phyloP scores from a whole-genome alignment of 176 grass and related monocot genomes.

The Coix lacrymajobi region DNA sequence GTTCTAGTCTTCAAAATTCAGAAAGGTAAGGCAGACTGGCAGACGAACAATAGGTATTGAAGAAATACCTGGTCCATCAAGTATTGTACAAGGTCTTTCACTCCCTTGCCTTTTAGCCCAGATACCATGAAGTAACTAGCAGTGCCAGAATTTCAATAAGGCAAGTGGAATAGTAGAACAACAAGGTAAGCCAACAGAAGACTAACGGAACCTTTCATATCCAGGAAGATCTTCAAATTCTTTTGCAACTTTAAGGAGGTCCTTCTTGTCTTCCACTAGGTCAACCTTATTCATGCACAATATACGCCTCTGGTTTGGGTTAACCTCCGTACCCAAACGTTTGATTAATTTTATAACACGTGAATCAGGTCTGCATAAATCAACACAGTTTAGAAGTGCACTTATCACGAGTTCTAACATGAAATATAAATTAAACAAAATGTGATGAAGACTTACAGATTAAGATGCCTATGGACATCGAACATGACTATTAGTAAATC shows the following conservation, averaged over 20 bases:
- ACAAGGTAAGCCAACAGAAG: not conserved
- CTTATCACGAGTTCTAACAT: not conserved
- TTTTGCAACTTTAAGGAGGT: conserved; percentile 82
- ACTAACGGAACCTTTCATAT: conserved; percentile 61
- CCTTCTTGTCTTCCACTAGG: conserved; percentile 76
- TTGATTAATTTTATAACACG: conserved; percentile 86
- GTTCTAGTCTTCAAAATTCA: not conserved
- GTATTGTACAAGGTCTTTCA: conserved; percentile 87
- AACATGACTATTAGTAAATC: conserved; percentile 92
- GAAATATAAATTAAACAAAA: conserved; percentile 23
- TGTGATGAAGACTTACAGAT: conserved; percentile 41
- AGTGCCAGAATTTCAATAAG: conserved; percentile 15
- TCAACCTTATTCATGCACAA: conserved; percentile 99
- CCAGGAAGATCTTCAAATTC: conserved; percentile 94
- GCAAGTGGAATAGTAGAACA: conserved; percentile 18
- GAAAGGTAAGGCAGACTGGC: not conserved
- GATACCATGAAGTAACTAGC: conserved; percentile 97
- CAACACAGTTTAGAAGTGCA: conserved; percentile 14
- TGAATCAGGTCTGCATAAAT: conserved; percentile 63
- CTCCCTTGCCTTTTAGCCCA: conserved; percentile 82
- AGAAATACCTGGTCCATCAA: conserved; percentile 79
- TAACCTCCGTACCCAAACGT: conserved; percentile 60
- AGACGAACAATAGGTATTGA: not conserved
- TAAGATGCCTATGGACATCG: conserved; percentile 84
- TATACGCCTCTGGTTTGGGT: conserved; percentile 77